A percentile compares a stretch with the other conserved stretches of the same genome.
phyloP scores from a whole-genome alignment of 441 rosid species.

The Euphorbia corollata region DNA sequence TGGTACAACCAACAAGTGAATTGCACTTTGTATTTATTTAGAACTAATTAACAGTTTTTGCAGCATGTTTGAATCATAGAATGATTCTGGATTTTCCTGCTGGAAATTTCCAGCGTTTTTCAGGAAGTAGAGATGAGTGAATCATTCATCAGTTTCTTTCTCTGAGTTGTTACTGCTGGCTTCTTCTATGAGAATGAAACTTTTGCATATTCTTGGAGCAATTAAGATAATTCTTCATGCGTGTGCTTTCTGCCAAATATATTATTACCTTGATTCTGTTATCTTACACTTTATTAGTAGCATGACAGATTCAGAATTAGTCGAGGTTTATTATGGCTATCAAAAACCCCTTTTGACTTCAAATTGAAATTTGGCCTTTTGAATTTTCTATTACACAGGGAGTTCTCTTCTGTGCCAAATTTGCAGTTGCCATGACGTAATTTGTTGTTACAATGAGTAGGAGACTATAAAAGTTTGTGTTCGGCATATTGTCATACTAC shows the following conservation, averaged over 20 bases:
- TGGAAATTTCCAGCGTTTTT: not conserved
- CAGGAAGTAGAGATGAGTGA: not conserved
- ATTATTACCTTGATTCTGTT: not conserved
- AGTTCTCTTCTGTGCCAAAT: not conserved
- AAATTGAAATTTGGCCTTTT: not conserved
- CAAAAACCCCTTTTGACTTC: not conserved
- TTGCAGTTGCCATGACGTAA: not conserved
- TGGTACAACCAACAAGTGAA: not conserved
- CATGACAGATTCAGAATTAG: not conserved
- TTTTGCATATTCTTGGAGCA: not conserved
- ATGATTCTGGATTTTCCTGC: not conserved
- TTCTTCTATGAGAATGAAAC: too few relatives aligned
- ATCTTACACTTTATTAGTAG: not conserved
- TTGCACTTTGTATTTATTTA: not conserved
- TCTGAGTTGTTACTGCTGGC: not conserved
- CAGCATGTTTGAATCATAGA: not conserved
- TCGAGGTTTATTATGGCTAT: not conserved
- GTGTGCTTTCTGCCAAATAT: not conserved
- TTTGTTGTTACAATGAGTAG: not conserved
- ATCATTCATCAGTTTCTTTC: not conserved
- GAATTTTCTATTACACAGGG: not conserved
- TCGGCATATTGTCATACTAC: too few relatives aligned
- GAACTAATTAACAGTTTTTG: not conserved
- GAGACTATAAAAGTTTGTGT: not conserved
- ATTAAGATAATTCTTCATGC: not conserved